Evolutionary conservation across 75 land plant species (phyloP), one percentile per base, ranked within the genome.

Genomic region (Sequoiadendron giganteum): DNA sequence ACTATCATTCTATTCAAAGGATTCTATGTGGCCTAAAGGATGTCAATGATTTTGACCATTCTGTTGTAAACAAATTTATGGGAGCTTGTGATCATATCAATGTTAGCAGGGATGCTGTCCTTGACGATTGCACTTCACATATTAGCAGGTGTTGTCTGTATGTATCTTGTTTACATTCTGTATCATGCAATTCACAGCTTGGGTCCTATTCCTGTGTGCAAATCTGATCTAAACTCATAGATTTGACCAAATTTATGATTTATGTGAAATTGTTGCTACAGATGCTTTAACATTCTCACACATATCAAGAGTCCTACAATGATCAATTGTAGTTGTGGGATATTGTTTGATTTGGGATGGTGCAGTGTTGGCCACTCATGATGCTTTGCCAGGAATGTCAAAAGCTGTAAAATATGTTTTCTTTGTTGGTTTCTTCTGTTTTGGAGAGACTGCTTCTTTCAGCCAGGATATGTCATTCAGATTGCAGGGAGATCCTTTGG

Each of bases 31-130:
- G 89, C 88, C 90, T 97, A 5, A 87, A 87, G 25, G 86, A 86
- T 39, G 88, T 97, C 86, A 97, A 97, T 88, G 99, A 97, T 34
- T 97, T 97, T 87, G 95, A 95, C 84, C 98, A 97, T 89, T 89
- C 94, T 45, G 45, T 87, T 54, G 95, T 92, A 45, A 97, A 96
- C 88, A 83, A 88, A 56, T 87, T 87, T 14, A 90, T 96, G 86
- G 98, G 98, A 18, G 98, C 97, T 28, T 95, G 97, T 90, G 99
- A 97, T 32, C 86, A 90, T 25, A 85, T 70, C 30, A 84, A 95
- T 97, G 98, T 96, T 87, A 73, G 38, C 10, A 73, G 30, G 13
- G 10, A 10, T 28, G 8, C 10, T 88, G 10, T 86, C 16, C 55
- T 54, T 19, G 16, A 42, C 14, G 49, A n/a, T 65, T 19, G 45